Evolutionary conservation across 2,329 filamentous ascomycete genomes (phyloP).

Genomic region (Penicillium sp.): DNA sequence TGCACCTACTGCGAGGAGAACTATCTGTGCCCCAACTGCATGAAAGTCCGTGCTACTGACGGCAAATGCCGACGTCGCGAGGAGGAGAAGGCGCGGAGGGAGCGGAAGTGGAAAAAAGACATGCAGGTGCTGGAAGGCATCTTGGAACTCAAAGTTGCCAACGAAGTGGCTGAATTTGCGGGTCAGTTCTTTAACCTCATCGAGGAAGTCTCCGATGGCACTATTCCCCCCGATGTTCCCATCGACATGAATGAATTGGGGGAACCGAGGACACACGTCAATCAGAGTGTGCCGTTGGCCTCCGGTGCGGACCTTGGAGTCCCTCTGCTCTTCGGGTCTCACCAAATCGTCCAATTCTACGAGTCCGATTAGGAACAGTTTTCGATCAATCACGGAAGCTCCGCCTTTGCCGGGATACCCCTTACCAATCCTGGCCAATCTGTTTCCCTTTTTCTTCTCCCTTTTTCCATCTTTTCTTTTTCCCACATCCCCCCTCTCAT

Average conservation of each 20-base stretch:
- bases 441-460: neutral
- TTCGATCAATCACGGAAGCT: too few relatives aligned
- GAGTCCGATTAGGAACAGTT: constrained; percentile 18
- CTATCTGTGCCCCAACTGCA: constrained; percentile 47
- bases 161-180: constrained; percentile 42
- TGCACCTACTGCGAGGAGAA: constrained; percentile 46
- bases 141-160: constrained; percentile 42
- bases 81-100: constrained; percentile 39
- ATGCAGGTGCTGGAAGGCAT: constrained; percentile 42
- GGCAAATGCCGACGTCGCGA: constrained; percentile 40
- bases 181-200: constrained; percentile 41
- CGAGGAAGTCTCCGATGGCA: constrained; percentile 15
- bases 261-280: neutral
- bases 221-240: neutral
- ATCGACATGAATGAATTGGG: constrained; percentile 9
- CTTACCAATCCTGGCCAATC: too few relatives aligned
- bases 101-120: constrained; percentile 43
- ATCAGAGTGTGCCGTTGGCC: neutral
- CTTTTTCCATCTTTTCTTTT: neutral
- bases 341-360: constrained; percentile 10
- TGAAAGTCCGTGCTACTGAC: constrained; percentile 38
- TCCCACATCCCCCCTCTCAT: too few relatives aligned
- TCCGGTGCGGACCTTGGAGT: constrained; percentile 1
- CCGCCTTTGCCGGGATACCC: neutral
- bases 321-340: constrained; percentile 10